A percentile compares a stretch with the other conserved stretches of the same genome.
Conservation (phyloP, 148 eudicot genomes). For the Persicaria maculosa region DNA sequence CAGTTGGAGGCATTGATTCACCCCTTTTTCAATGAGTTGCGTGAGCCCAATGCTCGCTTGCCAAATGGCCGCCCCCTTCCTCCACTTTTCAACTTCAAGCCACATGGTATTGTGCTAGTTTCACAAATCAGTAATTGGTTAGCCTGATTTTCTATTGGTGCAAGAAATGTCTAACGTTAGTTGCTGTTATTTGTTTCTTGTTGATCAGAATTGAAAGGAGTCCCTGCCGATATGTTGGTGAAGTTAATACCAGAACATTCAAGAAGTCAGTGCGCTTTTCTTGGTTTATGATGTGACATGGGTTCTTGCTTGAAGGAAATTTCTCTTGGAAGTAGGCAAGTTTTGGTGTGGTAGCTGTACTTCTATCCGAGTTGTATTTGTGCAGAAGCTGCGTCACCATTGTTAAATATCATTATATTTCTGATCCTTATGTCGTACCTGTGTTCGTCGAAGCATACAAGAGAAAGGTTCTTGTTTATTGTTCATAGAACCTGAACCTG, state of each 20-base stretch:
- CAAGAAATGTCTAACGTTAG: not conserved
- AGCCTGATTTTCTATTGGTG: not conserved
- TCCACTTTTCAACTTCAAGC: constrained; percentile 73
- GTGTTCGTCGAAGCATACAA: not conserved
- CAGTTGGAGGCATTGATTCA: constrained; percentile 67
- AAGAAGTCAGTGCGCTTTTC: constrained; percentile 62
- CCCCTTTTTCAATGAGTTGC: constrained; percentile 76
- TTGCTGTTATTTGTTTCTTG: constrained; percentile 1
- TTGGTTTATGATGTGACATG: constrained; percentile 23
- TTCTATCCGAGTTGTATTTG: not conserved
- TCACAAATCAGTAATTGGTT: not conserved
- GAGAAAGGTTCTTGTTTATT: constrained; percentile 13
- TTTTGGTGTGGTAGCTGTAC: not conserved
- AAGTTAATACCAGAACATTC: constrained; percentile 73
- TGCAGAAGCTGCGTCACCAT: constrained; percentile 10
- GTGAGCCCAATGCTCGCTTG: constrained; percentile 66
- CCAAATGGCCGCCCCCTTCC: constrained; percentile 78
- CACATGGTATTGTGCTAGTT: constrained; percentile 42
- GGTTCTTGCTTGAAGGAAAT: not conserved
- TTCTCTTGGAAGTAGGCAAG: constrained; percentile 7
- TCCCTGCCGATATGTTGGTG: constrained; percentile 43
- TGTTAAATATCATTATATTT: constrained; percentile 11
- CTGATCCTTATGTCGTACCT: constrained; percentile 11
- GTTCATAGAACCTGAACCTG: constrained; percentile 11
- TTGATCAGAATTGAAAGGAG: constrained; percentile 63